Percentiles rank a stretch among this genome's conserved stretches.
phyloP scores from a whole-genome alignment of 495 filamentous ascomycete species.

The Neurospora sp. region DNA sequence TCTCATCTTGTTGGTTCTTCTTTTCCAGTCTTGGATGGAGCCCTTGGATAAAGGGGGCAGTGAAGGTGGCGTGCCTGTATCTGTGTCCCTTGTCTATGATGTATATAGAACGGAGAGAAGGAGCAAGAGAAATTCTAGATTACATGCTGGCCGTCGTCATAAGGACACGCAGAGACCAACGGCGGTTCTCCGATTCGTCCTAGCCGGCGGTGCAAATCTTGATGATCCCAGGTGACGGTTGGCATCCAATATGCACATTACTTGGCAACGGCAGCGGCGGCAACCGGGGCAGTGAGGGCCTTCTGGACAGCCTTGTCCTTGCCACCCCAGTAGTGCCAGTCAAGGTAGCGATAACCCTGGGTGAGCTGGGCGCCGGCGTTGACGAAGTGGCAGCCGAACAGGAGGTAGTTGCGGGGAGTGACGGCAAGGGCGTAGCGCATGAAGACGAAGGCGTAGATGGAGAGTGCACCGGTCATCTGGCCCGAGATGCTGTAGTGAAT shows the following conservation, averaged over 20 bases:
- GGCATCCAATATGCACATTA: neutral
- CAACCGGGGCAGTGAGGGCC: neutral
- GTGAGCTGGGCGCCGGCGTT: constrained; percentile 67
- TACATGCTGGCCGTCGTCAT: neutral
- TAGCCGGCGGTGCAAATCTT: neutral
- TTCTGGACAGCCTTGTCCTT: constrained; percentile 20
- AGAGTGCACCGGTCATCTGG: constrained; percentile 74
- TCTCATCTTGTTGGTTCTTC: neutral
- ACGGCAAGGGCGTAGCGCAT: constrained; percentile 94
- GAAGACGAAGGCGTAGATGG: constrained; percentile 80
- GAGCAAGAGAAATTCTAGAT: neutral
- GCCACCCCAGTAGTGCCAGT: constrained; percentile 43
- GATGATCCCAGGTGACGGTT: neutral
- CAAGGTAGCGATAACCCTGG: constrained; percentile 66
- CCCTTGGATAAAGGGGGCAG: neutral
- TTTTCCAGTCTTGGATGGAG: neutral
- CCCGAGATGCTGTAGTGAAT: constrained; percentile 55
- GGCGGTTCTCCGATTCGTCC: neutral
- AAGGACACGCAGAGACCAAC: neutral
- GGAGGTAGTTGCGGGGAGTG: constrained; percentile 85
- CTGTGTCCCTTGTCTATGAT: neutral
- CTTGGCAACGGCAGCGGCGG: neutral
- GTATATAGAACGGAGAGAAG: neutral
- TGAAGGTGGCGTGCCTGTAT: neutral
- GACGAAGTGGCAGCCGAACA: constrained; percentile 78